phyloP scores from a whole-genome alignment of 2,329 filamentous ascomycete species.

The Drechslerella coelobrocha region DNA sequence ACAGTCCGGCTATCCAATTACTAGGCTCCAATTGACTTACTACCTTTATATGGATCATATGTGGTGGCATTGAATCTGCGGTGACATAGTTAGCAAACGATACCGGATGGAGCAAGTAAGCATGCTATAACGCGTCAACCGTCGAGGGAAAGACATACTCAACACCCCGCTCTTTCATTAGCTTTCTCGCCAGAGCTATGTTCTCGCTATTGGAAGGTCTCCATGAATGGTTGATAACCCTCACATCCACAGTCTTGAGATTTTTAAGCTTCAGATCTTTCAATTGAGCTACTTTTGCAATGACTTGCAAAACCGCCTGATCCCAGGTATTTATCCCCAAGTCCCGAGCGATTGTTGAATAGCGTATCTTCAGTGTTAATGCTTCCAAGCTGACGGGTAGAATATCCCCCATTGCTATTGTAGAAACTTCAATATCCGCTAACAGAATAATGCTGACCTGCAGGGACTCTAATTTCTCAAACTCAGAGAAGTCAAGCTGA shows the following conservation, averaged over 20 bases:
- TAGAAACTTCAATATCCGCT: conserved; percentile 17
- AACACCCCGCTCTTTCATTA: conserved; percentile 23
- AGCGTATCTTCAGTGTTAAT: conserved; percentile 16
- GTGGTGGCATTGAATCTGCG: conserved; percentile 21
- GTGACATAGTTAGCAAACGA: not conserved
- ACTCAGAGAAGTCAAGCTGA: conserved; percentile 30
- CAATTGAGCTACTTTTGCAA: conserved; percentile 1
- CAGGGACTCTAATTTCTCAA: conserved; percentile 8
- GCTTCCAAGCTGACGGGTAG: conserved; percentile 12
- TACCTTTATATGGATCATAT: conserved; percentile 13
- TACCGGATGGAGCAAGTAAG: not conserved
- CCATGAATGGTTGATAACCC: conserved; percentile 16
- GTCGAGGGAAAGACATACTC: conserved; percentile 3
- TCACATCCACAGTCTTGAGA: conserved; percentile 18
- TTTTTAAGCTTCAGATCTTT: conserved; percentile 7
- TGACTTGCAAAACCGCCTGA: conserved; percentile 6
- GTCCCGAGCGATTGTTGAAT: not conserved
- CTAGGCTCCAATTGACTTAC: not conserved
- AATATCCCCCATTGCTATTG: conserved; percentile 13
- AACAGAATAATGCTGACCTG: conserved; percentile 21
- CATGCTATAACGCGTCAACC: not conserved
- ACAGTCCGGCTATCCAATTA: too few relatives aligned
- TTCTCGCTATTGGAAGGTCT: not conserved
- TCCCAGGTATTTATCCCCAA: conserved; percentile 14
- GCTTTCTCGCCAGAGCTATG: conserved; percentile 5